Conservation (phyloP, 176 grass and related monocot genomes). For the Rhynchospora breviuscula region DNA sequence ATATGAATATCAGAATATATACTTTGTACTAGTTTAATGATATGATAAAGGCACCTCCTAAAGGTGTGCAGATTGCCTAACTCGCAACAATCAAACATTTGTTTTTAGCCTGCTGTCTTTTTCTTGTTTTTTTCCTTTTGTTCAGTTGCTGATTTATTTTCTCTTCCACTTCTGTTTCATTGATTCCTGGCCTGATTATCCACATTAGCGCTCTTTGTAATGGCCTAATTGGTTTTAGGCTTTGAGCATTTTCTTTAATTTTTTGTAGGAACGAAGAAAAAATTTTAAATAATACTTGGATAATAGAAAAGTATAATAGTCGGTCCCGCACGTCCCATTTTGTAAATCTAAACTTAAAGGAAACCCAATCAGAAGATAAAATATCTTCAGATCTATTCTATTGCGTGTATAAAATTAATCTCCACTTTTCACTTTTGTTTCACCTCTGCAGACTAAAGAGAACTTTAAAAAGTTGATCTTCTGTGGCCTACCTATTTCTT, state of each 20-base stretch:
- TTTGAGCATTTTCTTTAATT: not conserved
- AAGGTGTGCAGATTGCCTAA: constrained; percentile 14
- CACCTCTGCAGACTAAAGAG: too few relatives aligned
- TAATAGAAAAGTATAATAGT: not conserved
- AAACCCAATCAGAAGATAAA: not conserved
- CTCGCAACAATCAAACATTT: constrained; percentile 1
- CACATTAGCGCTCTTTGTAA: not conserved
- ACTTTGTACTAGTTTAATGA: not conserved
- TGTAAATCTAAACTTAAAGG: not conserved
- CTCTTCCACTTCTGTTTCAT: not conserved
- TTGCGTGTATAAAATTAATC: not conserved
- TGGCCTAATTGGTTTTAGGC: not conserved
- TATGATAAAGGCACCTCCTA: constrained; percentile 3
- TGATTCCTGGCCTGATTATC: not conserved
- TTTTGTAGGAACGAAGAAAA: not conserved
- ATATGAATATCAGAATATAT: constrained; percentile 8
- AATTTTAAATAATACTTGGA: not conserved
- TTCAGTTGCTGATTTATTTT: not conserved
- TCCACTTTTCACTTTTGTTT: not conserved
- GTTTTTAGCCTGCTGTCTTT: not conserved
- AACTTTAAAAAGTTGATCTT: too few relatives aligned
- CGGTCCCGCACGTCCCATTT: not conserved
- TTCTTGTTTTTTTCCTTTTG: not conserved
- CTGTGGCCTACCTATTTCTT: not conserved
- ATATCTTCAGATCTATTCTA: not conserved